phyloP scores from a whole-genome alignment of 768 basidiomycete genomes.

The Pisolithus albus region DNA sequence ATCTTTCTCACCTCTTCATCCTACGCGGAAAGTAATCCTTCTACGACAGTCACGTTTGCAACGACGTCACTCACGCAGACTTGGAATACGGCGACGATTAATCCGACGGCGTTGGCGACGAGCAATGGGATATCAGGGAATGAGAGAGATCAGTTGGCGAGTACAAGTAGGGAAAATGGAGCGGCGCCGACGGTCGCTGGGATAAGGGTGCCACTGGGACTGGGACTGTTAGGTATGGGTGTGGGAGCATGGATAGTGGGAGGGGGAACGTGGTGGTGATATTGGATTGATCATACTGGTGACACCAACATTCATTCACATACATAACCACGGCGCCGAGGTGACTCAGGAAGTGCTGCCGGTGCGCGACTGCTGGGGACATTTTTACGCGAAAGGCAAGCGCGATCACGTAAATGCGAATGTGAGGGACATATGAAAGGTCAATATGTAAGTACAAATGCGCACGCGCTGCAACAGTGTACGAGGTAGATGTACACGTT shows the following conservation, averaged over 20 bases:
- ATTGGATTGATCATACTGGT: neutral
- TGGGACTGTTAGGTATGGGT: neutral
- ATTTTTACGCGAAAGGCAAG: too few species aligned
- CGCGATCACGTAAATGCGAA: too few species aligned
- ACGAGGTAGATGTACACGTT: too few species aligned
- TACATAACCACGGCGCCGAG: too few species aligned
- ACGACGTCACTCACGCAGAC: constrained; percentile 28
- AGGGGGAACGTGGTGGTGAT: neutral
- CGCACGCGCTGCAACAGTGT: too few species aligned
- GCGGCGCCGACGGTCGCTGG: neutral
- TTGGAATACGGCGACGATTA: constrained; percentile 26
- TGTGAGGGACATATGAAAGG: too few species aligned
- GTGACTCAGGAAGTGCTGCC: too few species aligned
- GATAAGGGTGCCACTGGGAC: neutral
- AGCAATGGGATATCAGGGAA: constrained; percentile 32
- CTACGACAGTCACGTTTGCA: constrained; percentile 20
- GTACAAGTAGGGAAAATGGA: constrained; percentile 14
- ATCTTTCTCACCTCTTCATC: constrained; percentile 16
- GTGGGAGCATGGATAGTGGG: neutral
- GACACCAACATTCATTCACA: too few species aligned
- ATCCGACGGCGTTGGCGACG: constrained; percentile 31
- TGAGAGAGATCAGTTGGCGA: constrained; percentile 13
- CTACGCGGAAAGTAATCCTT: constrained; percentile 4
- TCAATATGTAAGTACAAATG: too few species aligned
- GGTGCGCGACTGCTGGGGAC: too few species aligned